Conservation (phyloP, 192 early-diverging fungal species). For the Umbelopsis sp. region DNA sequence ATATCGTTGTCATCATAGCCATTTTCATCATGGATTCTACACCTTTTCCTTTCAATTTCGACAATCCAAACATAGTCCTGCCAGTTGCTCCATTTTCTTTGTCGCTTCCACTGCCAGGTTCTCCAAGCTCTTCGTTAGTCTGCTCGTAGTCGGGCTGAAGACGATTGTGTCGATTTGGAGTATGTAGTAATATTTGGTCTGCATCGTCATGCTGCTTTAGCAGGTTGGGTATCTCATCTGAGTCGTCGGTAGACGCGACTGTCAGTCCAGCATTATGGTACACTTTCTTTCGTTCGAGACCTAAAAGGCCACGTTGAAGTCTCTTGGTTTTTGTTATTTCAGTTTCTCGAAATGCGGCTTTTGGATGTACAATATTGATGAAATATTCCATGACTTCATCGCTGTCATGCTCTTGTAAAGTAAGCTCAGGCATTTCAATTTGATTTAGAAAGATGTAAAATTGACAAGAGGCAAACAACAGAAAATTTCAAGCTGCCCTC, state of each 20-base stretch:
- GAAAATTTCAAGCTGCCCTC: neutral
- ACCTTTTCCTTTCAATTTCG: neutral
- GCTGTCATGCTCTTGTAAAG: constrained; percentile 19
- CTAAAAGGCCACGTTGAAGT: neutral
- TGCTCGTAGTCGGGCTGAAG: neutral
- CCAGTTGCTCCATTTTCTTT: constrained; percentile 22
- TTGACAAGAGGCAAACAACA: neutral
- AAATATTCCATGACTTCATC: constrained; percentile 52
- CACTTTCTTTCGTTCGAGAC: neutral
- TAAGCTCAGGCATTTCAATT: constrained; percentile 12
- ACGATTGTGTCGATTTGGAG: constrained; percentile 4
- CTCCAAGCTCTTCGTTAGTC: neutral
- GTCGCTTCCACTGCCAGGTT: constrained; percentile 9
- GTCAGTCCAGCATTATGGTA: constrained; percentile 11
- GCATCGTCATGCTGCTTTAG: constrained; percentile 3
- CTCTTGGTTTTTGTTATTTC: constrained; percentile 28
- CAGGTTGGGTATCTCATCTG: neutral
- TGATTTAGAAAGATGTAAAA: neutral
- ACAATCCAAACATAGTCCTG: constrained; percentile 16
- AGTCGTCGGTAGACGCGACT: constrained; percentile 23
- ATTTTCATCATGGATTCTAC: constrained; percentile 24
- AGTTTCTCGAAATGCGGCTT: constrained; percentile 38
- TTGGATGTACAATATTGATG: constrained; percentile 27
- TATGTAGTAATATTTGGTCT: neutral
- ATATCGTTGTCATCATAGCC: neutral